Percentiles rank a stretch among this genome's conserved stretches.
These are phyloP conservation scores for Coniochaeta ligniaria DNA, from an alignment of 2,329 filamentous ascomycete genomes.

Conservation along the genomic window DNA sequence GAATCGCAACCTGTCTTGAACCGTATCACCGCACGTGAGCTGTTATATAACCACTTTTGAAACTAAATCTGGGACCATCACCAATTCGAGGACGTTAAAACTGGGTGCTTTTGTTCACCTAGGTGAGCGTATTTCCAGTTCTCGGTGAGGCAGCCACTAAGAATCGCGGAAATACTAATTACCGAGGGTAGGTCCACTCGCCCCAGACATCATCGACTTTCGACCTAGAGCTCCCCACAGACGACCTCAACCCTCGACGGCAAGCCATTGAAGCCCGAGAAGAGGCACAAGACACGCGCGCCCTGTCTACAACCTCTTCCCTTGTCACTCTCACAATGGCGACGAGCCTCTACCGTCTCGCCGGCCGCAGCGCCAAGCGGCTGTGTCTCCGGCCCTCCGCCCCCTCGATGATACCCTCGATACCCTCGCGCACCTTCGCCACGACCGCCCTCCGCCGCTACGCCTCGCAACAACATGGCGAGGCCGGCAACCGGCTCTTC, in stretches of 20 bases:
- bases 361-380: constrained; percentile 60
- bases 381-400: constrained; percentile 48
- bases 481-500: constrained; percentile 48
- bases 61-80: neutral
- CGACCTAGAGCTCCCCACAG: neutral
- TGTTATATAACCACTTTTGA: neutral
- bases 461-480: constrained; percentile 33
- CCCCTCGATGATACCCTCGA: constrained; percentile 15
- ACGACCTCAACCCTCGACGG: neutral
- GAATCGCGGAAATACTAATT: neutral
- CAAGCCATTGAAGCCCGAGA: neutral
- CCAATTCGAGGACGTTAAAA: neutral
- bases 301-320: no score
- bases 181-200: neutral
- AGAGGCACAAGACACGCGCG: constrained; percentile 12
- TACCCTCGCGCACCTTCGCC: constrained; percentile 52
- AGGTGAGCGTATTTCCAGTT: neutral
- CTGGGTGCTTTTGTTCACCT: neutral
- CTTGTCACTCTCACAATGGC: constrained; percentile 48
- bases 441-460: constrained; percentile 56
- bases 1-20: neutral
- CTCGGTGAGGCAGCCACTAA: neutral
- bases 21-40: neutral
- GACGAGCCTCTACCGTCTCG: constrained; percentile 60
- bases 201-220: neutral